Base-by-base conservation (phyloP, 257 asterid genomes). In the Fraxinus pennsylvanica region DNA sequence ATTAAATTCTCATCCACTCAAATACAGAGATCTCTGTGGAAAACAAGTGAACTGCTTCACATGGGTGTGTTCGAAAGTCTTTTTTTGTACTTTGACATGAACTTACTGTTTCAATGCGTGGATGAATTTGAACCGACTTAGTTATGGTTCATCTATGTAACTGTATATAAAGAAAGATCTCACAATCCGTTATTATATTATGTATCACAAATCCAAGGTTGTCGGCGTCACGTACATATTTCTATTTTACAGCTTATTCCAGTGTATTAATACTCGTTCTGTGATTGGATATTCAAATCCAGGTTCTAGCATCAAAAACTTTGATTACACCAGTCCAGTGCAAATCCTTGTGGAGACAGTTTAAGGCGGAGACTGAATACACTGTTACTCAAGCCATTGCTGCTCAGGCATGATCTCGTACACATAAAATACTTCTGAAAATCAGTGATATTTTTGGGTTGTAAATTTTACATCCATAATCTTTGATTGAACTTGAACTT, bases 251-350 rank as follows among this genome's bases (percentile, higher is more conserved):
- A 63, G 35, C 10, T 10, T 27, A 63, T 63, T 66, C 80, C 78
- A 17, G 52, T 82, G 79, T 35, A 21, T 66, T 77, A 32, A 36
- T 74, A 70, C 43, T 74, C 39, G 39, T 71, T 83, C 70, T 78
- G 72, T 74, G 50, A 78, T 70, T 74, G 68, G 71, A 74, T 80
- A 70, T 73, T 50, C 71, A 74, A 75, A 15, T 54, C 74, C 89
- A 94, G 98, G 84, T 94, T 76, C 89, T 91, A 43, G 74, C 97
- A 43, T 65, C 92, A 22, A 91, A 87, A 83, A 94, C 97, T 79
- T 88, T 94, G 91, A 83, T 94, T 74, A 92, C 97, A 68, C 98
- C 98, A 5, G 97, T 94, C 76, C 97, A 94, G 88, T 92, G 98
- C 88, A 94, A 92, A 82, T 82, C 94, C 33, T 80, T 94, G 82